A percentile compares a stretch with the other conserved stretches of the same genome.
Conservation (phyloP, 225 moss, liverwort and hornwort species). For the Straminergon stramineum region DNA sequence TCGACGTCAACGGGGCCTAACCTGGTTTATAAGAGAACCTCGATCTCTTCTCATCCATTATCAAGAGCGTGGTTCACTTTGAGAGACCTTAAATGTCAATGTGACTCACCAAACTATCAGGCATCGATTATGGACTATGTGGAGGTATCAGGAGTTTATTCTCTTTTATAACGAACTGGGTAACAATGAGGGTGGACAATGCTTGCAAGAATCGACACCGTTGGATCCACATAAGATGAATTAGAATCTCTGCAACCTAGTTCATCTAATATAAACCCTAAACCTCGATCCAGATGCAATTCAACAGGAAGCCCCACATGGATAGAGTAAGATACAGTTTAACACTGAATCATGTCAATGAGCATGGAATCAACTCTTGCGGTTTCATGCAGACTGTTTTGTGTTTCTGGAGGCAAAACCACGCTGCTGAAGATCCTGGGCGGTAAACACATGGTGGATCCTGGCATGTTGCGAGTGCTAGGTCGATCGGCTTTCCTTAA, state of each 20-base stretch:
- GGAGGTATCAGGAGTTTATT: neutral
- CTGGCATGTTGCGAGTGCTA: slow-evolving; percentile 67
- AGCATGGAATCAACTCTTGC: neutral
- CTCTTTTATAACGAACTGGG: neutral
- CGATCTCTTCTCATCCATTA: too few species aligned
- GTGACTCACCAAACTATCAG: neutral
- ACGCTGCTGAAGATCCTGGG: slow-evolving; percentile 76
- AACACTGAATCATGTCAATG: neutral
- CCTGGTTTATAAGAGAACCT: neutral
- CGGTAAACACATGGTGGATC: slow-evolving; percentile 81
- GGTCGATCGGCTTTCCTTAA: slow-evolving; percentile 89
- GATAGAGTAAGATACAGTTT: neutral
- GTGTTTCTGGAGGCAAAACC: slow-evolving; percentile 47
- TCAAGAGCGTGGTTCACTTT: neutral
- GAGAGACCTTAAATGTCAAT: neutral
- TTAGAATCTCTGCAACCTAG: neutral
- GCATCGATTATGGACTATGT: neutral
- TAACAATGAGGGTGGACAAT: too few species aligned
- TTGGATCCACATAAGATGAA: neutral
- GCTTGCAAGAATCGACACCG: neutral
- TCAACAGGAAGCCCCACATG: neutral
- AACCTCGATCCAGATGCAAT: neutral
- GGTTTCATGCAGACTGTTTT: neutral
- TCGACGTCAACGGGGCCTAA: too few species aligned
- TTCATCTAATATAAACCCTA: neutral